phyloP scores from a whole-genome alignment of 805 yeast genomes.

The Brettanomyces sp. region DNA sequence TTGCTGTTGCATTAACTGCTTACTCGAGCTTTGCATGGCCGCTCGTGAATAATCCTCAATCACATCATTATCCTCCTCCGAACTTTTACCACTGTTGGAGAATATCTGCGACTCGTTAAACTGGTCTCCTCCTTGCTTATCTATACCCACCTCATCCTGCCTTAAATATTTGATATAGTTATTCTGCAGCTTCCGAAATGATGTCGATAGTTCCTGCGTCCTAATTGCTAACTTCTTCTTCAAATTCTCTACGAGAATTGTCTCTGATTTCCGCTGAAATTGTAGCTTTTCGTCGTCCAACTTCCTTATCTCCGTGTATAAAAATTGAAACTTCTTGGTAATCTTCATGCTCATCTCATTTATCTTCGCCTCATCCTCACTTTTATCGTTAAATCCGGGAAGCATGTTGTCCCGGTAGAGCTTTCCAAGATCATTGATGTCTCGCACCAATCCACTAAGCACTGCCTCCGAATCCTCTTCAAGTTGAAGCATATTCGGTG shows the following conservation, averaged over 20 bases:
- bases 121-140: neutral
- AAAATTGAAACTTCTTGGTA: constrained; percentile 66
- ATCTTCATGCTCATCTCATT: constrained; percentile 69
- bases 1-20: constrained; percentile 32
- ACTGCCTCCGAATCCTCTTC: constrained; percentile 62
- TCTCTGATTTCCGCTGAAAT: constrained; percentile 35
- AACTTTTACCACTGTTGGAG: neutral
- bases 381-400: constrained; percentile 81
- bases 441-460: constrained; percentile 40
- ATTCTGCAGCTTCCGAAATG: constrained; percentile 80
- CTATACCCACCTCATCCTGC: constrained; percentile 48
- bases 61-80: constrained; percentile 14
- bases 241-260: constrained; percentile 65
- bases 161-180: constrained; percentile 76
- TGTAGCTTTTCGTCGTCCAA: constrained; percentile 32
- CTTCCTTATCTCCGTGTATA: constrained; percentile 68
- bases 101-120: neutral
- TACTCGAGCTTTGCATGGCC: constrained; percentile 35
- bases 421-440: constrained; percentile 52
- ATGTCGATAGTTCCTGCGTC: constrained; percentile 70
- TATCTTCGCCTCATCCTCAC: constrained; percentile 64
- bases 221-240: constrained; percentile 77
- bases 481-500: constrained; percentile 73
- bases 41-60: constrained; percentile 44
- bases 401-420: constrained; percentile 75